A percentile compares a stretch with the other conserved stretches of the same genome.
These are phyloP conservation scores for Colletotrichum nymphaeae DNA, from an alignment of 2,329 filamentous ascomycete genomes.

Conservation along the genomic window DNA sequence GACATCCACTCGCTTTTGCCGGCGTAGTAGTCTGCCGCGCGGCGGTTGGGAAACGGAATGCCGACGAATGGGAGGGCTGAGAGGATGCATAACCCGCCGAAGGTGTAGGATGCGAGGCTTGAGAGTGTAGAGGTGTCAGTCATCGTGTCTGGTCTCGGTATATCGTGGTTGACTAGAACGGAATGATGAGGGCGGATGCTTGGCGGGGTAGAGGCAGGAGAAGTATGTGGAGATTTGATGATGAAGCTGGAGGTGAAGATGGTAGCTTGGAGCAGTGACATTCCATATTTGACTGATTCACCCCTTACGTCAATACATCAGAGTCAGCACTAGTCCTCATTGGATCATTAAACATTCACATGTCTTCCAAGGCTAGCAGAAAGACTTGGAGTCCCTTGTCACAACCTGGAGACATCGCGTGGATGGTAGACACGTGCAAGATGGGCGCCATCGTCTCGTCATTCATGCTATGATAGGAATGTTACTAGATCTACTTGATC, in stretches of 20 bases:
- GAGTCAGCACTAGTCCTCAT: not conserved
- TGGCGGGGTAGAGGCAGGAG: not conserved
- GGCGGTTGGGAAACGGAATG: not conserved
- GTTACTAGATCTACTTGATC: constrained; percentile 22
- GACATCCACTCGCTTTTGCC: not conserved
- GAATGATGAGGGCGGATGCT: not conserved
- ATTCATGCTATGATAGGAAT: constrained; percentile 23
- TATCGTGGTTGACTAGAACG: too few relatives aligned
- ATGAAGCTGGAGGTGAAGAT: not conserved
- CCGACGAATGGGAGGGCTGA: not conserved
- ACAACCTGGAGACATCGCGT: not conserved
- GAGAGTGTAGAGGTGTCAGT: not conserved
- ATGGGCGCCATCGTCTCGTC: not conserved
- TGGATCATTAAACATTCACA: not conserved
- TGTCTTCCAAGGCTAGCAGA: not conserved
- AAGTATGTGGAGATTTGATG: not conserved
- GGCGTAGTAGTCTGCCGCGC: not conserved
- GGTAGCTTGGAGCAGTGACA: not conserved
- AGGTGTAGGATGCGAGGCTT: not conserved
- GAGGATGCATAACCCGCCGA: not conserved
- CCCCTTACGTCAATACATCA: not conserved
- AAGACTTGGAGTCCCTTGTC: not conserved
- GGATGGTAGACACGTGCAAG: not conserved
- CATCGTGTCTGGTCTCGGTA: not conserved
- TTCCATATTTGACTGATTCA: not conserved